These are phyloP conservation scores for Kuraishia floccosa DNA, from an alignment of 805 yeast genomes.

Conservation along the genomic window DNA sequence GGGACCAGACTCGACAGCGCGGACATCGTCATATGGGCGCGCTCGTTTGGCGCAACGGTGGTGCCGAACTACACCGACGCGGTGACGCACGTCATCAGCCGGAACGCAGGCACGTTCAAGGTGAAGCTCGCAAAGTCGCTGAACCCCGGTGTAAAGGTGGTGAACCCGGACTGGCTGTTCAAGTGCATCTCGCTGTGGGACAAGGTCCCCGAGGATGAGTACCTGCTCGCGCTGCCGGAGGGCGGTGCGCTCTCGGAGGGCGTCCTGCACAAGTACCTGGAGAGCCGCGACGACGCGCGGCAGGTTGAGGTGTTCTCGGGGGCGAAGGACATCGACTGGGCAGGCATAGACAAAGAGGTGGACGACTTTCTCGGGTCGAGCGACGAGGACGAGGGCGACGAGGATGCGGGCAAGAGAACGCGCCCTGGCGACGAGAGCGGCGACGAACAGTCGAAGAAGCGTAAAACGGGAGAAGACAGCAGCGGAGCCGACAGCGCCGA, in stretches of 20 bases:
- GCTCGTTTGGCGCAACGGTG: conserved; percentile 83
- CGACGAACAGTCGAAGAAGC: background rate
- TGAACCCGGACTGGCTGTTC: conserved; percentile 88
- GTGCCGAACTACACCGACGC: conserved; percentile 55
- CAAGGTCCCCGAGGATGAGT: conserved; percentile 51
- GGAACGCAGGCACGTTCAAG: conserved; percentile 71
- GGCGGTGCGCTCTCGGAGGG: conserved; percentile 31
- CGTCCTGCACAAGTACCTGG: conserved; percentile 32
- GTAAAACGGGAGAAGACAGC: background rate
- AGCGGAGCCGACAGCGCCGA: conserved; percentile 13
- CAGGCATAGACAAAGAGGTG: conserved; percentile 46
- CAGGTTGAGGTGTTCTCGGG: conserved; percentile 29
- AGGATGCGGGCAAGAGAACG: conserved; percentile 1
- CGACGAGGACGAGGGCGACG: conserved; percentile 3
- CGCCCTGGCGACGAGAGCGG: background rate
- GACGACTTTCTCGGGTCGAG: conserved; percentile 37
- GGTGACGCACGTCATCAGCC: conserved; percentile 85
- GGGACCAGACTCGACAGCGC: conserved; percentile 63
- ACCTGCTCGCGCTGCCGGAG: conserved; percentile 37
- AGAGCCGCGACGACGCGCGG: conserved; percentile 23
- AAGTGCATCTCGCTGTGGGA: conserved; percentile 76
- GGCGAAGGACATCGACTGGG: conserved; percentile 34
- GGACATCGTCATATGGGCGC: conserved; percentile 87
- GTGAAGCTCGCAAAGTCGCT: conserved; percentile 68
- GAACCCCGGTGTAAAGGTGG: conserved; percentile 56